A percentile compares a stretch with the other conserved stretches of the same genome.
Evolutionary conservation across 2,329 filamentous ascomycete species (phyloP).

Genomic region (Elsinoe ampelina): DNA sequence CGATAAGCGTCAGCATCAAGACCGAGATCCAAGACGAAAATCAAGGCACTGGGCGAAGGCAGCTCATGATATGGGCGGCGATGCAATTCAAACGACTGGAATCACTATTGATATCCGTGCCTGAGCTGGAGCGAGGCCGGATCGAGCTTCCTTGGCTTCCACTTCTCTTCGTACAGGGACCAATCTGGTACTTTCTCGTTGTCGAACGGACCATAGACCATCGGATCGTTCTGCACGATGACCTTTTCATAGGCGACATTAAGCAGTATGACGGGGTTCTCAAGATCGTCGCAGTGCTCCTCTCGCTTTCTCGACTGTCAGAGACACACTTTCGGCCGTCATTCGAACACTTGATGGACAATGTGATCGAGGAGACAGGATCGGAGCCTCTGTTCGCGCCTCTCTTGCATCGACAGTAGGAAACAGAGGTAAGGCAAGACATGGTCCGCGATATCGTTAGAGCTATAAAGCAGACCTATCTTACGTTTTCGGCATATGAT

Average conservation of each 20-base stretch:
- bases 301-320: neutral
- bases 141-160: neutral
- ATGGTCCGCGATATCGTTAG: too few relatives aligned
- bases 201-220: neutral
- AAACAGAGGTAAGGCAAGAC: too few relatives aligned
- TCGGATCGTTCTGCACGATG: neutral
- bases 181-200: neutral
- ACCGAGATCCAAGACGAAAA: neutral
- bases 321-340: neutral
- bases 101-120: neutral
- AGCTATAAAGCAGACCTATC: too few relatives aligned
- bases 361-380: neutral
- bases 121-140: neutral
- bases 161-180: neutral
- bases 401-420: too few relatives aligned
- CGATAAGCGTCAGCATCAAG: neutral
- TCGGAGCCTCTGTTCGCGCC: neutral
- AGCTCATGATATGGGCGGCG: neutral
- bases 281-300: neutral
- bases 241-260: neutral
- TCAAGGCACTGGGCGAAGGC: neutral
- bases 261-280: neutral
- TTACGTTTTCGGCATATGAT: too few relatives aligned
- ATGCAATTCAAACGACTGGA: neutral
- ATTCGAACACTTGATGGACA: neutral